Base-by-base conservation (phyloP, 75 land plant genomes). In the Pseudotsuga menziesii region DNA sequence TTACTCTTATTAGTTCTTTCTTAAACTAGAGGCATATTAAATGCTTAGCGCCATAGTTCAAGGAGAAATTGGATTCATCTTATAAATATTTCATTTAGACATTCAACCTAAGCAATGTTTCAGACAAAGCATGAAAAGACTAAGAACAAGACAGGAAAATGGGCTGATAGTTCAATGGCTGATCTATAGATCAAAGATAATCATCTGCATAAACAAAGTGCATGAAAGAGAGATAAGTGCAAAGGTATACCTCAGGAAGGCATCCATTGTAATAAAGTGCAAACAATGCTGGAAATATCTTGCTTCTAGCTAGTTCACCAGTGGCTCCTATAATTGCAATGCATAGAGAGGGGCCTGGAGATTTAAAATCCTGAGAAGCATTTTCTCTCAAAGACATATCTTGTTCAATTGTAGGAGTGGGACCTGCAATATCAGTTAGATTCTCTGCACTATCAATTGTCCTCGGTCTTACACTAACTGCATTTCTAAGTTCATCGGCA, bases 211-310 rank as follows among this genome's bases (percentile, higher is more conserved):
- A 52, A 20, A 55, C 22, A 7, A 74, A 35, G n/a, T 26, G 25
- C 8, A 36, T 12, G 9, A 9, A 56, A 32, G 72, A 39, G 61
- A 25, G 13, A 19, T 16, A 35, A 22, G 20, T 14, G 22, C 9
- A 39, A 58, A 75, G 22, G 26, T 9, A 23, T 80, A 92, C 95
- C 89, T 91, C 75, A 17, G 91, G 93, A 76, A 93, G 86, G 74
- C 62, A 87, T 25, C 87, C 93, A 76, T 82, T 82, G 66, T 91
- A 91, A 73, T 83, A 91, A 20, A 93, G 83, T 4, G 95, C 91
- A 84, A 93, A 93, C 76, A 93, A 61, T 36, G 95, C 91, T 48
- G 93, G 95, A 72, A 93, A 93, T 35, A 93, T 85, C 77, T 93
- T 93, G 69, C 80, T 87, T 73, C 84, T 87, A 54, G 93, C 93